Percentiles rank a stretch among this genome's conserved stretches.
Evolutionary conservation across 2,329 filamentous ascomycete genomes (phyloP).

Genomic region (Diaporthe citriasiana): DNA sequence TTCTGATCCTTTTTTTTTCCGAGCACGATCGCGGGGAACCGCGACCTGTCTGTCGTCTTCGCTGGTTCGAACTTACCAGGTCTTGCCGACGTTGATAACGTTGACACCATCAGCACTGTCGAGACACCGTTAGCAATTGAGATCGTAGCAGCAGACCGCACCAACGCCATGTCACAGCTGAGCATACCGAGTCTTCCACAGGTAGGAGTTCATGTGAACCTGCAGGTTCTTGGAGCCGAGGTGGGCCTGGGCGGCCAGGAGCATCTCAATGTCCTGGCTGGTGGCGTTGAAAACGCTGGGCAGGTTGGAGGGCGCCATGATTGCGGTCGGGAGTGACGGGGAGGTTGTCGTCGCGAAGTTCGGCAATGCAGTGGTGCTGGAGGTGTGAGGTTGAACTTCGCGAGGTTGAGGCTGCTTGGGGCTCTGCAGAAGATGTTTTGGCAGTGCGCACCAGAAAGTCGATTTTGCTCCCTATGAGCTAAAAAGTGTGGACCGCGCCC

Average conservation of each 20-base stretch:
- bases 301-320: slow-evolving; percentile 94
- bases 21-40: neutral
- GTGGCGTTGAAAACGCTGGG: slow-evolving; percentile 97
- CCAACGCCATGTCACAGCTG: neutral
- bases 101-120: slow-evolving; percentile 98
- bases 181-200: slow-evolving; percentile 80
- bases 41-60: neutral
- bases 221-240: slow-evolving; percentile 99
- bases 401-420: slow-evolving; percentile 24
- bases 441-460: slow-evolving; percentile 21
- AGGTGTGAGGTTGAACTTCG: slow-evolving; percentile 44
- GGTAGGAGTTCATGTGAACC: slow-evolving; percentile 99
- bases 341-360: slow-evolving; percentile 44
- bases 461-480: slow-evolving; percentile 25
- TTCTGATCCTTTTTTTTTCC: neutral
- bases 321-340: slow-evolving; percentile 50
- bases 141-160: neutral
- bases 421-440: slow-evolving; percentile 28
- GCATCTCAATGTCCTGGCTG: slow-evolving; percentile 98
- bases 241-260: slow-evolving; percentile 96
- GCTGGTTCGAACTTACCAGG: slow-evolving; percentile 77
- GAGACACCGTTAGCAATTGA: slow-evolving; percentile 30
- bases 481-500: slow-evolving; percentile 41
- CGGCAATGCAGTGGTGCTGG: slow-evolving; percentile 39
- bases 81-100: slow-evolving; percentile 99